These are phyloP conservation scores for Alternaria sp. DNA, from an alignment of 2,329 filamentous ascomycete species.

Conservation along the genomic window DNA sequence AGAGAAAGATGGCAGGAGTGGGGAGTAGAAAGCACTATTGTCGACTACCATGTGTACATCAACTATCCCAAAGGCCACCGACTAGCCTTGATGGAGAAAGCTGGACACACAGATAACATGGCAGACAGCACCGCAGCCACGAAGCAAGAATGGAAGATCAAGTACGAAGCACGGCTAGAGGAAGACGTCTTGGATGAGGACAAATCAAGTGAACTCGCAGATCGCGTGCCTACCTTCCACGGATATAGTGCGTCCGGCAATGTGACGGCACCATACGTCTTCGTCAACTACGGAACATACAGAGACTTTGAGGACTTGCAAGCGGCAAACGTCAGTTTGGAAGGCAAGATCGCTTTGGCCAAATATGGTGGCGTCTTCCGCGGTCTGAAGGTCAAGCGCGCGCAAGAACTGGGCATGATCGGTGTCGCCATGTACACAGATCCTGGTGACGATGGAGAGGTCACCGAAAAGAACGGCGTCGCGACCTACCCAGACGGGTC, in stretches of 20 bases:
- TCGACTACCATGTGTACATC: slow-evolving; percentile 61
- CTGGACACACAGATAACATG: slow-evolving; percentile 63
- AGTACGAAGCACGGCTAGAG: slow-evolving; percentile 80
- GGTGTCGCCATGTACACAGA: slow-evolving; percentile 87
- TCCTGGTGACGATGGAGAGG: slow-evolving; percentile 84
- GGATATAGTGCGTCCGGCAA: slow-evolving; percentile 94
- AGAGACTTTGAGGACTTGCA: slow-evolving; percentile 84
- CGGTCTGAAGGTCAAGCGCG: slow-evolving; percentile 90
- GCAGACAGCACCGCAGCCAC: slow-evolving; percentile 33
- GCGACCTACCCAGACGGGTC: slow-evolving; percentile 84
- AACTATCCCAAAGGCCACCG: slow-evolving; percentile 61
- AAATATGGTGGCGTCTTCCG: slow-evolving; percentile 89
- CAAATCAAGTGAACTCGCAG: slow-evolving; percentile 73
- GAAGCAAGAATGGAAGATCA: slow-evolving; percentile 63
- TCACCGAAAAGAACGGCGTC: slow-evolving; percentile 82
- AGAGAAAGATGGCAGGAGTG: slow-evolving; percentile 60
- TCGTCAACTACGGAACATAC: slow-evolving; percentile 89
- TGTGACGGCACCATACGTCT: slow-evolving; percentile 86
- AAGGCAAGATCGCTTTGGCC: slow-evolving; percentile 85
- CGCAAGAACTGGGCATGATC: slow-evolving; percentile 87
- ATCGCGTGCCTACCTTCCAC: slow-evolving; percentile 88
- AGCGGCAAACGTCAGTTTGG: slow-evolving; percentile 74
- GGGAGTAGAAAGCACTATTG: slow-evolving; percentile 57
- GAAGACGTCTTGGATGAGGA: slow-evolving; percentile 89
- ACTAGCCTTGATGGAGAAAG: slow-evolving; percentile 55